Percentiles rank a stretch among this genome's conserved stretches.
These are phyloP conservation scores for Akanthomyces muscarius DNA, from an alignment of 2,329 filamentous ascomycete genomes.

Conservation along the genomic window DNA sequence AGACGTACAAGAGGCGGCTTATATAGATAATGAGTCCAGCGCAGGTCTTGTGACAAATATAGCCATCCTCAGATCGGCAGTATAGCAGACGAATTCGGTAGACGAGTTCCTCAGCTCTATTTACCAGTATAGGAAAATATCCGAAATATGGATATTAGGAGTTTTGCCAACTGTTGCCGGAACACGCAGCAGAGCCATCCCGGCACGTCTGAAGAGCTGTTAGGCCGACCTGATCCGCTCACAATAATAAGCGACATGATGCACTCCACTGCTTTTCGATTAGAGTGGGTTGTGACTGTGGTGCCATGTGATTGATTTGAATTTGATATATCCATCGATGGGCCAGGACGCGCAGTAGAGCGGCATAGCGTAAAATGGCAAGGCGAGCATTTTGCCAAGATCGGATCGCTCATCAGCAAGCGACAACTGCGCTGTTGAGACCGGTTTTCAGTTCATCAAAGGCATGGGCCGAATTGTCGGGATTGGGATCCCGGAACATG, in stretches of 20 bases:
- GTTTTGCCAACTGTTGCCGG: neutral
- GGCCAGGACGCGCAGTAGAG: neutral
- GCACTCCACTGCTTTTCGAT: neutral
- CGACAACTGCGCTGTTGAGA: neutral
- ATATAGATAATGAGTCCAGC: neutral
- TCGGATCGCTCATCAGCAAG: neutral
- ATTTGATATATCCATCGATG: neutral
- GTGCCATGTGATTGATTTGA: neutral
- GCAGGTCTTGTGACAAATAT: neutral
- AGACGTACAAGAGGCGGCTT: neutral
- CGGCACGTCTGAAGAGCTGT: neutral
- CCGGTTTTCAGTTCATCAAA: too few species aligned
- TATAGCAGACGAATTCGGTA: neutral
- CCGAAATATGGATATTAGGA: neutral
- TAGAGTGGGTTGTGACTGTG: neutral
- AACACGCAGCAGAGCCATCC: neutral
- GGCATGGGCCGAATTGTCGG: neutral
- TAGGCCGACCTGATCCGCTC: neutral
- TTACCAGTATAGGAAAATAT: neutral
- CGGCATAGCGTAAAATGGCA: neutral
- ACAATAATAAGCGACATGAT: neutral
- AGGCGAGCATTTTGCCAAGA: neutral
- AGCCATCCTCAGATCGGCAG: neutral
- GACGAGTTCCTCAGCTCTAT: neutral
- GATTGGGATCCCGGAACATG: neutral